These are phyloP conservation scores for Citrus trifoliata DNA, from an alignment of 345 rosid genomes.

Conservation along the genomic window DNA sequence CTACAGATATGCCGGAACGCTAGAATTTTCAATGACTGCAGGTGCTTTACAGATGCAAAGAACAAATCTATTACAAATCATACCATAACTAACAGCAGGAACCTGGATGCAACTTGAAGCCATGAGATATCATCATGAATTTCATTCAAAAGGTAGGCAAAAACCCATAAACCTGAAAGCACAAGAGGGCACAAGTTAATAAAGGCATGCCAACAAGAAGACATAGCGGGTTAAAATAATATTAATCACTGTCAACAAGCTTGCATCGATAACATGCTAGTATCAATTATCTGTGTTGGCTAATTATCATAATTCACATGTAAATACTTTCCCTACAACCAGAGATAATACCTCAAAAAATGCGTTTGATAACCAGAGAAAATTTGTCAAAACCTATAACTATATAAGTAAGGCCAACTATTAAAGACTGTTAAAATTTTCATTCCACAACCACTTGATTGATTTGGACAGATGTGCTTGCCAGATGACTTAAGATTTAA, in stretches of 20 bases:
- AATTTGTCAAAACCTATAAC: not conserved
- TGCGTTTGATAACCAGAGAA: not conserved
- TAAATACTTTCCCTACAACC: not conserved
- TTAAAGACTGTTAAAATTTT: not conserved
- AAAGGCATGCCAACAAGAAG: constrained; percentile 6
- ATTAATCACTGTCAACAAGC: not conserved
- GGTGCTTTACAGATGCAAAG: not conserved
- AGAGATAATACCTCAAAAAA: not conserved
- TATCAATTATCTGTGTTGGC: not conserved
- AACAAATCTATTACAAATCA: constrained; percentile 16
- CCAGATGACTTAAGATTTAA: not conserved
- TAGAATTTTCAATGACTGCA: not conserved
- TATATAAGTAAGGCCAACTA: not conserved
- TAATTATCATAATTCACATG: not conserved
- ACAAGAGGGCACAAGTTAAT: constrained; percentile 14
- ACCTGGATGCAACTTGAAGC: constrained; percentile 87
- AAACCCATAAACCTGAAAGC: constrained; percentile 60
- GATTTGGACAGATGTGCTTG: not conserved
- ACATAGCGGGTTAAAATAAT: not conserved
- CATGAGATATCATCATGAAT: constrained; percentile 45
- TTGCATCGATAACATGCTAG: not conserved
- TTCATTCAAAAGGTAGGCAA: constrained; percentile 71
- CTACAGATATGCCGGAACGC: constrained; percentile 1
- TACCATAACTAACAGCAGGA: constrained; percentile 69
- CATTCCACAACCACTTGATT: not conserved